phyloP scores from a whole-genome alignment of 2,329 filamentous ascomycete genomes.

The Alternaria sp. region DNA sequence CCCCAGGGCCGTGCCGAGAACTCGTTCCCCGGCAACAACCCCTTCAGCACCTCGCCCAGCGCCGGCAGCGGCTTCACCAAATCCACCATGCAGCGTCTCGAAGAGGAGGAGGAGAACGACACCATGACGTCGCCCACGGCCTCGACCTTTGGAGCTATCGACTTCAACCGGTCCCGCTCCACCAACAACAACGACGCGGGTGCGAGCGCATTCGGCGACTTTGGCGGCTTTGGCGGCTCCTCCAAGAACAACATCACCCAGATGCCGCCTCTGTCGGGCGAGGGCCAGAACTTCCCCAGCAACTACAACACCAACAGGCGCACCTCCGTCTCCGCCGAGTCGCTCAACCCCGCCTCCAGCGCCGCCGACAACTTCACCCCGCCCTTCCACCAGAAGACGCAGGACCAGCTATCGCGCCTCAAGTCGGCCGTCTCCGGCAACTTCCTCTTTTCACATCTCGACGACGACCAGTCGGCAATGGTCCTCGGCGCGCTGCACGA shows the following conservation, averaged over 20 bases:
- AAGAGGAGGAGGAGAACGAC: slow-evolving; percentile 84
- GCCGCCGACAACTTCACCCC: slow-evolving; percentile 89
- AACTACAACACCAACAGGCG: slow-evolving; percentile 94
- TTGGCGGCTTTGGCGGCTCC: slow-evolving; percentile 42
- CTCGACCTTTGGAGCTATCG: slow-evolving; percentile 52
- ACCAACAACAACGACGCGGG: slow-evolving; percentile 45
- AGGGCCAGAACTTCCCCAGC: slow-evolving; percentile 76
- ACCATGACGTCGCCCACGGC: slow-evolving; percentile 75
- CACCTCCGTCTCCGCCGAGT: slow-evolving; percentile 96
- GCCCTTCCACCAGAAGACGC: slow-evolving; percentile 81
- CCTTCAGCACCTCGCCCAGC: slow-evolving; percentile 65
- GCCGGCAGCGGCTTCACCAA: slow-evolving; percentile 51
- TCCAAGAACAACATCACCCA: slow-evolving; percentile 46
- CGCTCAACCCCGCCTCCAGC: slow-evolving; percentile 85
- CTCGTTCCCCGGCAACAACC: slow-evolving; percentile 80
- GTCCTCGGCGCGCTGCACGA: slow-evolving; percentile 91
- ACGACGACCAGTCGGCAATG: slow-evolving; percentile 88
- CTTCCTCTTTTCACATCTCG: slow-evolving; percentile 92
- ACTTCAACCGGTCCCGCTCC: slow-evolving; percentile 48
- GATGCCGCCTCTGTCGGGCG: slow-evolving; percentile 55
- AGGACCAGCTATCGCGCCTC: slow-evolving; percentile 80
- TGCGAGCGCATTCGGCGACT: slow-evolving; percentile 51
- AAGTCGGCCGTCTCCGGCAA: slow-evolving; percentile 84
- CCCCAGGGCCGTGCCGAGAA: slow-evolving; percentile 63
- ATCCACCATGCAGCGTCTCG: slow-evolving; percentile 66